Evolutionary conservation across 1,284 basidiomycete genomes (phyloP), one percentile per base, ranked within the genome.

Genomic region (Irpex sp.): DNA sequence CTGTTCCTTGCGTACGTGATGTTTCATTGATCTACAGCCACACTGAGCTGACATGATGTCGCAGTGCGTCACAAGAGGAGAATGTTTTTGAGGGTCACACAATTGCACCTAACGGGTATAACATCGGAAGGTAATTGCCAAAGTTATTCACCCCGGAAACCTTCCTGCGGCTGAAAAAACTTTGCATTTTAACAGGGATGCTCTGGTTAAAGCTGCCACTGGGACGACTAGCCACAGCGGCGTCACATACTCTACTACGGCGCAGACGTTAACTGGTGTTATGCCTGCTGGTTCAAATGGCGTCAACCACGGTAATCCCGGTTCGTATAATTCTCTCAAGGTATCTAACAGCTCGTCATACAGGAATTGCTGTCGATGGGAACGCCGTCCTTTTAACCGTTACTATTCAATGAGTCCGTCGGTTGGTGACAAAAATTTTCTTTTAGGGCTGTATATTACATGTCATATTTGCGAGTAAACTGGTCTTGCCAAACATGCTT

Each of bases 1-100:
- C 84, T 88, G 80, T 90, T 89, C 71, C 74, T 88, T 43, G 87
- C 87, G 84, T 87, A 71, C 68, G 83, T 74, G n/a, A 17, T 21
- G 31, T 9, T 35, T 35, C n/a, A 13, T 35, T 15, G 4, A 1
- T 36, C 11, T 36, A 35, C 53, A 26, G 4, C 11, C 31, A 51
- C 39, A 6, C 7, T 46, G 53, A n/a, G 5, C 6, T 61, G 9
- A 5, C 49, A 51, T 17, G 19, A 11, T 21, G 4, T 26, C 33
- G 26, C 37, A 87, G 84, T 0, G 83, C 83, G 7, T 88, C 86
- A 4, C 70, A 82, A 66, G 86, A 88, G 71, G 77, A 87, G 75
- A 67, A 79, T 55, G 68, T 67, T 6, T 59, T 64, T 39, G 66
- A 85, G 1, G 57, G 72, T 19, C 86, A 88, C 64, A 75, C 76